Evolutionary conservation across 139 green algal genomes (phyloP), one percentile per base, ranked within the genome.

Genomic region (Chlamydomonas eustigma): DNA sequence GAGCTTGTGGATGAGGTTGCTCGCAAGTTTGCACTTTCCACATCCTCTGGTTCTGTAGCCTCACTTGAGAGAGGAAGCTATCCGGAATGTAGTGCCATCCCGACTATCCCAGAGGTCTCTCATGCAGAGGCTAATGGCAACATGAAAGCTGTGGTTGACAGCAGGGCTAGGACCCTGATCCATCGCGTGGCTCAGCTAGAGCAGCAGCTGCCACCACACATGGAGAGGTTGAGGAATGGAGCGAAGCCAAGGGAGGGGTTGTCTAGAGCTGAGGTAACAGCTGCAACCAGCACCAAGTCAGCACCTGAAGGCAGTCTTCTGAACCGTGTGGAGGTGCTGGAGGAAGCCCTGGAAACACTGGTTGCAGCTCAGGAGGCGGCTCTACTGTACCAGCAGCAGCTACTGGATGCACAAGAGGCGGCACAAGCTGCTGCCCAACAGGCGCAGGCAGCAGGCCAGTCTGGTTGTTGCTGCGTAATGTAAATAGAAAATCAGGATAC

Each of bases 241-340:
- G 22, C 32, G 18, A 22, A 68, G 18, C 52, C 8, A 37, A 12
- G 44, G 12, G 44, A 58, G 44, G 44, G 18, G 44, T 12, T 12
- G 12, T 12, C 12, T 18, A 37, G 6, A 28, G 52, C 52, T 37
- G 22, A 25, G 52, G 52, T 28, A 22, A 5, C n/a, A 8, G n/a
- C 52, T 35, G 52, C 52, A 4, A 22, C 32, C 52, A 5, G 52
- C 52, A 68, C 18, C 52, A 68, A 58, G 44, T 25, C 73, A 0
- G 78, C 84, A 51, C 78, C 84, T 4, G 80, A 86, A 66, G 90
- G 87, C 50, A 89, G 76, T 8, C 71, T 95, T 78, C 71, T 94
- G 74, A 50, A 81, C 37, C 84, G 91, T 1, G 77, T 95, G 50
- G 89, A 93, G 66, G 65, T 84, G 39, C 71, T 92, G 38, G 89